Percentiles rank a stretch among this genome's conserved stretches.
phyloP scores from a whole-genome alignment of 2,329 filamentous ascomycete species.

The Talaromyces marneffei region DNA sequence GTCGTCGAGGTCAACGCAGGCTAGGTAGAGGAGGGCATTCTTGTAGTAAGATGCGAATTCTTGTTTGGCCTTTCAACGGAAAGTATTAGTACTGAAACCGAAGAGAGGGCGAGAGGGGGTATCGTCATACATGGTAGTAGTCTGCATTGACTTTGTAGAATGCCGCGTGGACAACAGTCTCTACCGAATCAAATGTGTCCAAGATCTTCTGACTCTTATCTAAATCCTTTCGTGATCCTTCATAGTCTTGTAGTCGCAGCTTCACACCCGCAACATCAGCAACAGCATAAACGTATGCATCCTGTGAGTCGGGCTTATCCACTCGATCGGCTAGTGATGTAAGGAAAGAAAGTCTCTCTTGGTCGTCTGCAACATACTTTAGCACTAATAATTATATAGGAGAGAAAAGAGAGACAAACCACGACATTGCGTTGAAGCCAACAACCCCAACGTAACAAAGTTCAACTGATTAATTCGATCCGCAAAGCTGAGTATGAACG shows the following conservation, averaged over 20 bases:
- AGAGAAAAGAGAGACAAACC: conserved; percentile 18
- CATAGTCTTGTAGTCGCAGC: conserved; percentile 69
- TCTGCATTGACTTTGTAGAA: conserved; percentile 94
- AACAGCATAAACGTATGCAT: conserved; percentile 90
- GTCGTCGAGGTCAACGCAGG: conserved; percentile 79
- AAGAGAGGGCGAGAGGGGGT: conserved; percentile 6
- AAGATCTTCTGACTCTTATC: conserved; percentile 82
- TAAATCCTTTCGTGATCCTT: conserved; percentile 79
- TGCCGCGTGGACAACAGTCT: conserved; percentile 88
- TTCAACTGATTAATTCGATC: conserved; percentile 99
- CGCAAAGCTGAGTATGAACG: conserved; percentile 91
- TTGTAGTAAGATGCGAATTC: conserved; percentile 97
- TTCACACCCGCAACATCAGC: conserved; percentile 86
- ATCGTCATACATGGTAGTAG: conserved; percentile 81
- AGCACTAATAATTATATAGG: conserved; percentile 5
- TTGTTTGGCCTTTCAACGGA: conserved; percentile 57
- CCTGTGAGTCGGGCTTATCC: conserved; percentile 85
- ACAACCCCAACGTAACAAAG: conserved; percentile 83
- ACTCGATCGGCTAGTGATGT: conserved; percentile 79
- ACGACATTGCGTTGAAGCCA: conserved; percentile 73
- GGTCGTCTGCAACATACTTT: conserved; percentile 62
- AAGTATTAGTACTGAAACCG: neutral
- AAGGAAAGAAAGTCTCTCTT: conserved; percentile 80
- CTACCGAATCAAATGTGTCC: conserved; percentile 88
- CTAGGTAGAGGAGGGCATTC: conserved; percentile 94